These are phyloP conservation scores for Esteya vermicola DNA, from an alignment of 2,329 filamentous ascomycete genomes.

Conservation along the genomic window DNA sequence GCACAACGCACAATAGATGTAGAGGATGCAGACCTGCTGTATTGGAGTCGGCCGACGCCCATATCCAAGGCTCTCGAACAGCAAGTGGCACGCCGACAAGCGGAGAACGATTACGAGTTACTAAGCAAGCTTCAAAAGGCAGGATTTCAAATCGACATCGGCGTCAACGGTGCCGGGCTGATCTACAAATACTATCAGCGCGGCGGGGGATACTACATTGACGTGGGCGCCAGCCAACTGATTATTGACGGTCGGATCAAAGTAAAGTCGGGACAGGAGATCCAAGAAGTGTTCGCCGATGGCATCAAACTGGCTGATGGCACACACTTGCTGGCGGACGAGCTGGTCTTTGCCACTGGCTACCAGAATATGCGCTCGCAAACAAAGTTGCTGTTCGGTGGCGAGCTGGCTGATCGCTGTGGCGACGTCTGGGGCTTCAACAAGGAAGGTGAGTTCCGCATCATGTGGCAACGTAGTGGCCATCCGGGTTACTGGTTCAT, in stretches of 20 bases:
- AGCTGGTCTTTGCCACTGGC: constrained; percentile 42
- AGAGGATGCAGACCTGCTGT: constrained; percentile 42
- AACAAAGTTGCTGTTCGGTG: constrained; percentile 45
- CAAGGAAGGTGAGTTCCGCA: constrained; percentile 37
- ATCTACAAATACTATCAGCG: constrained; percentile 45
- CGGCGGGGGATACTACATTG: constrained; percentile 47
- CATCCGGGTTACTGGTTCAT: constrained; percentile 54
- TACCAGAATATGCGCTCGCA: constrained; percentile 53
- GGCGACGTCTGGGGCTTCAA: constrained; percentile 49
- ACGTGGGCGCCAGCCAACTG: constrained; percentile 37
- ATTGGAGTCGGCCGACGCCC: constrained; percentile 33
- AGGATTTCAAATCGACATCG: constrained; percentile 44
- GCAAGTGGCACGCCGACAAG: constrained; percentile 23
- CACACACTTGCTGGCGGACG: constrained; percentile 33
- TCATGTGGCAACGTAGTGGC: constrained; percentile 44
- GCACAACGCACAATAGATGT: constrained; percentile 23
- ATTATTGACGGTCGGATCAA: constrained; percentile 43
- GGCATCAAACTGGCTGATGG: constrained; percentile 33
- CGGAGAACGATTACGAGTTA: constrained; percentile 19
- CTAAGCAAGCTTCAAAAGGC: constrained; percentile 36
- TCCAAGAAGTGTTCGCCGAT: constrained; percentile 27
- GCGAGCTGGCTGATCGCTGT: constrained; percentile 41
- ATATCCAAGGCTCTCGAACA: constrained; percentile 36
- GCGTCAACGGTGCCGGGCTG: constrained; percentile 38
- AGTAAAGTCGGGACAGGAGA: constrained; percentile 34